phyloP scores from a whole-genome alignment of 208 protist species.

The Acanthamoeba lugdunensis region DNA sequence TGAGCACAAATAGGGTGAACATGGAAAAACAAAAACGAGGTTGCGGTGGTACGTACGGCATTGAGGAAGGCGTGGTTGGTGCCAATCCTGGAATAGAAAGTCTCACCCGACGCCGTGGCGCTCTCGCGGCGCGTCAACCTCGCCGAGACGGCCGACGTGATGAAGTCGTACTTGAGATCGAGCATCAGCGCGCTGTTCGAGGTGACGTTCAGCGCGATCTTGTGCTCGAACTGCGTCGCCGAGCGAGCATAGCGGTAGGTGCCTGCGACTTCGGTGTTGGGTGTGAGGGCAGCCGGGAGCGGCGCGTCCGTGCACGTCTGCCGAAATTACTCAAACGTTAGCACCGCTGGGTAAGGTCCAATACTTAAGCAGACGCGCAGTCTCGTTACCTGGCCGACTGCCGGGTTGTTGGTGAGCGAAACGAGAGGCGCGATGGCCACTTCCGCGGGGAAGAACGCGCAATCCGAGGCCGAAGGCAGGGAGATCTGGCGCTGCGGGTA shows the following conservation, averaged over 20 bases:
- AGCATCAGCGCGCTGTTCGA: neutral
- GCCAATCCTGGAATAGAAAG: slow-evolving; percentile 27
- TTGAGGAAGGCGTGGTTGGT: slow-evolving; percentile 67
- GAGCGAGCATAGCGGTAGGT: neutral
- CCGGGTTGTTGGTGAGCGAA: neutral
- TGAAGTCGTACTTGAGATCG: slow-evolving; percentile 58
- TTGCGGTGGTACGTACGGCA: neutral
- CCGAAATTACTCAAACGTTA: neutral
- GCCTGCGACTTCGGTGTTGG: neutral
- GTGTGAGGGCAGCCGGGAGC: neutral
- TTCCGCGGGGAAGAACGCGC: neutral
- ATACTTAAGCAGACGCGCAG: neutral
- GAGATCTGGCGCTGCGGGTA: slow-evolving; percentile 26
- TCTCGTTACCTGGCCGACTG: slow-evolving; percentile 43
- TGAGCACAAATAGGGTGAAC: too few species aligned
- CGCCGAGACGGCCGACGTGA: slow-evolving; percentile 5
- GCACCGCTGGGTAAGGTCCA: neutral
- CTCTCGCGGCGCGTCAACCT: slow-evolving; percentile 4
- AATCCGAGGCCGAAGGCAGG: slow-evolving; percentile 16
- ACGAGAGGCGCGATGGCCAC: slow-evolving; percentile 30
- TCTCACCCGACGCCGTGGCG: neutral
- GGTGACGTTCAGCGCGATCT: slow-evolving; percentile 29
- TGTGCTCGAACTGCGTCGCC: neutral
- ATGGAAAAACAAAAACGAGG: neutral
- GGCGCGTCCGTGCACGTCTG: neutral